Conservation (phyloP, 192 early-diverging fungal species). For the Radiomyces spectabilis region DNA sequence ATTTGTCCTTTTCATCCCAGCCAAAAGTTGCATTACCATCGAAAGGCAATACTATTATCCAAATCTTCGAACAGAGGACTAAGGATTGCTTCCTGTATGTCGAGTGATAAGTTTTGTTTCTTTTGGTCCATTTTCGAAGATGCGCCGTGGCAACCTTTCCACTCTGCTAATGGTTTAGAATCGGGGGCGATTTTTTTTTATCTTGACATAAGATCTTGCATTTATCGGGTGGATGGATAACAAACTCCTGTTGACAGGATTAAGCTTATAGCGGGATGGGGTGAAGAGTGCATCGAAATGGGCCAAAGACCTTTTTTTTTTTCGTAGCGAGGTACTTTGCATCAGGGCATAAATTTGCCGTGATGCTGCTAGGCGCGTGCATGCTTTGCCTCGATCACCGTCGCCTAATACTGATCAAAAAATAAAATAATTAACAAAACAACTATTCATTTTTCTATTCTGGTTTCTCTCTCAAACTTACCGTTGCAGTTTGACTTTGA, state of each 20-base stretch:
- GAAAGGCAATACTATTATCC: conserved; percentile 2
- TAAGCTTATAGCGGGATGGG: background rate
- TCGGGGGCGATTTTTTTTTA: background rate
- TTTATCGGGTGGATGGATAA: background rate
- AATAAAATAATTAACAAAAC: no score
- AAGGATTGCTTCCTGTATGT: conserved; percentile 2
- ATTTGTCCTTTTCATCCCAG: background rate
- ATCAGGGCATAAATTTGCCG: background rate
- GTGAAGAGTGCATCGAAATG: no score
- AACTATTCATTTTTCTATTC: no score
- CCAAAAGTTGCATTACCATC: conserved; percentile 7
- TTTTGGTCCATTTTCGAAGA: conserved; percentile 10
- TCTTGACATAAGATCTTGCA: background rate
- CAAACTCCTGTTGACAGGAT: background rate
- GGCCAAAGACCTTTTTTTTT: no score
- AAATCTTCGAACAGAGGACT: conserved; percentile 14
- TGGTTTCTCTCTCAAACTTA: no score
- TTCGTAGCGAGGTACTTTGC: no score
- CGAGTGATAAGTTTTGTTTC: conserved; percentile 16
- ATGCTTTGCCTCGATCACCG: no score
- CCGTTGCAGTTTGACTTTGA: background rate
- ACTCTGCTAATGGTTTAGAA: background rate
- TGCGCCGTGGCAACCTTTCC: background rate
- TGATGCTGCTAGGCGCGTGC: background rate
- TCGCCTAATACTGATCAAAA: background rate